Evolutionary conservation across 805 yeast genomes (phyloP), one percentile per base, ranked within the genome.

Genomic region (Kurtzmaniella fragi): DNA sequence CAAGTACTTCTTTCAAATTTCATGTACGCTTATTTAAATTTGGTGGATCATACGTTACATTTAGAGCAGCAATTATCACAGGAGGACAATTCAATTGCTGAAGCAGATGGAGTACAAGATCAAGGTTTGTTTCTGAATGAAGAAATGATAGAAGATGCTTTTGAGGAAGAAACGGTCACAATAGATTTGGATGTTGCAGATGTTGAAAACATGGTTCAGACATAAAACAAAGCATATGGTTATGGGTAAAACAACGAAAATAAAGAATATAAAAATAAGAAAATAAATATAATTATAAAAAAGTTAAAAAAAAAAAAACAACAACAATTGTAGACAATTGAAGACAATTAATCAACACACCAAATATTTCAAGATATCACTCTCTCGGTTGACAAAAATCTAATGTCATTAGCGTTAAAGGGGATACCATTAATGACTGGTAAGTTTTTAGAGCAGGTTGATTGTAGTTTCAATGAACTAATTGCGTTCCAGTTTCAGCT

Each of bases 11-110:
- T 93, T 46, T 87, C 96, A 42, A 93, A 93, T 59, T 93, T 93
- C 75, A 93, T 93, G 99, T 93, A 93, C 57, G 91, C 97, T 0
- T 93, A 93, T 61, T 73, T 93, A 69, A 91, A 93, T 56, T 70
- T 93, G 61, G 96, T 93, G 40, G 95, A 91, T 59, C 97, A 91
- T 57, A 90, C 91, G 12, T 67, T 84, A 48, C 87, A 82, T 59
- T 60, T 85, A 44, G 73, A 68, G 44, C 91, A 84, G 51, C 87
- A 81, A 43, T 54, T 62, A 9, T 31, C 35, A 9, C 35, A 27
- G 12, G 46, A 39, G 15, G 45, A 49, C 5, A 38, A 20, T 7
- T 37, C 41, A 30, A 41, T 37, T 13, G 42, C 37, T 5, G 44
- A 27, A 17, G 28, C 16, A 13, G 38, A 39, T 20, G 34, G 17